Evolutionary conservation across 371 early-diverging fungal genomes (phyloP).

Genomic region (Circinella minor): DNA sequence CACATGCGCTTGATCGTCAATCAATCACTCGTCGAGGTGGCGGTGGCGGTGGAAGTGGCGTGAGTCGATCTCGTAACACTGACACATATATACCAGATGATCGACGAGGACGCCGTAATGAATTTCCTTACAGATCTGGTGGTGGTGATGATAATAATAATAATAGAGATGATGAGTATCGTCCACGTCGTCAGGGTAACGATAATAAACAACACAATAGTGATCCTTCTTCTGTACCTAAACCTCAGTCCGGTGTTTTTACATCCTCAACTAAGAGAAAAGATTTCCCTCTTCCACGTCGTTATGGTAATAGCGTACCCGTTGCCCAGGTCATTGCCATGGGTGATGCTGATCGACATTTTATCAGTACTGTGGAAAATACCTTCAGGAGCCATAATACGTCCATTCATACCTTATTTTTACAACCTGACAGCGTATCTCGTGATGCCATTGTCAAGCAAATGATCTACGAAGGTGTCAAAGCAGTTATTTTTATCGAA

Average conservation of each 20-base stretch:
- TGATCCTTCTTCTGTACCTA: neutral
- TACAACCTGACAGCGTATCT: neutral
- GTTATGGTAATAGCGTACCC: constrained; percentile 19
- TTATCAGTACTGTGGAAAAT: constrained; percentile 21
- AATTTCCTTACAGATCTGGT: neutral
- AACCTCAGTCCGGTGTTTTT: neutral
- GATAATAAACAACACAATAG: neutral
- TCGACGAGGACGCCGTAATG: neutral
- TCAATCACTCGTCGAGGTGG: too few species aligned
- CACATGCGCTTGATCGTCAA: neutral
- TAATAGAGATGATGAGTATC: neutral
- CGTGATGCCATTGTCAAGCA: constrained; percentile 17
- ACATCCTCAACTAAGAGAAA: neutral
- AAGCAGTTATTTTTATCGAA: constrained; percentile 54
- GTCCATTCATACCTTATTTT: constrained; percentile 3
- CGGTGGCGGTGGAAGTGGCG: too few species aligned
- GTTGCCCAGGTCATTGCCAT: constrained; percentile 25
- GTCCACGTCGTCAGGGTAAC: neutral
- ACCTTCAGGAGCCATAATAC: constrained; percentile 3
- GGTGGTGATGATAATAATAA: neutral
- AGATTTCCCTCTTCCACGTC: constrained; percentile 5
- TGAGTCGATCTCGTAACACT: neutral
- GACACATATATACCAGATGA: neutral
- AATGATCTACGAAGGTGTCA: constrained; percentile 58
- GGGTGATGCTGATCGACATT: constrained; percentile 21